phyloP scores from a whole-genome alignment of 495 filamentous ascomycete species.

The Hypoxylon rickii region DNA sequence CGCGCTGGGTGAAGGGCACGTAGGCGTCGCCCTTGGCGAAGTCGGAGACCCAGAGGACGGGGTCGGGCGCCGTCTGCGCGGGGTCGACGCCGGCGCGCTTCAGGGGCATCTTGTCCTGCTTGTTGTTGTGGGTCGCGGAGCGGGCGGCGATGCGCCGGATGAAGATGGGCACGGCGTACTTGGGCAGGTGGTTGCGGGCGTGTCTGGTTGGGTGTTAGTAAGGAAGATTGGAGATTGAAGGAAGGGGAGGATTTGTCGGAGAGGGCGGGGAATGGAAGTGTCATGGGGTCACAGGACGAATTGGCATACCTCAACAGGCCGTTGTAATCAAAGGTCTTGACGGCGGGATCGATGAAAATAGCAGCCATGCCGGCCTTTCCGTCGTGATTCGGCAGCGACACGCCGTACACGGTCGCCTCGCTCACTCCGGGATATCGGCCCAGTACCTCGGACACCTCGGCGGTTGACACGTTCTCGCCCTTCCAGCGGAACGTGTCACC shows the following conservation, averaged over 20 bases:
- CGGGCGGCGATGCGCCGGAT: slow-evolving; percentile 63
- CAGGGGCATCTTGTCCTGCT: slow-evolving; percentile 79
- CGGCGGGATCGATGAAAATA: slow-evolving; percentile 50
- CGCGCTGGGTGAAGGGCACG: slow-evolving; percentile 58
- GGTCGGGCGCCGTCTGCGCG: slow-evolving; percentile 56
- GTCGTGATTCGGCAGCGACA: slow-evolving; percentile 70
- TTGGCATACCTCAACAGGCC: slow-evolving; percentile 53
- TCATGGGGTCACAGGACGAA: not conserved
- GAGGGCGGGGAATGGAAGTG: not conserved
- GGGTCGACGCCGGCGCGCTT: slow-evolving; percentile 74
- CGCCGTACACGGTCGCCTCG: slow-evolving; percentile 83
- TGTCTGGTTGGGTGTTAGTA: slow-evolving; percentile 39
- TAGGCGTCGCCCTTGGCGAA: slow-evolving; percentile 55
- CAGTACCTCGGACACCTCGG: slow-evolving; percentile 72
- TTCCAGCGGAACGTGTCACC: slow-evolving; percentile 88
- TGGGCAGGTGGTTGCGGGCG: slow-evolving; percentile 62
- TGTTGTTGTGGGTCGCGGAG: slow-evolving; percentile 78
- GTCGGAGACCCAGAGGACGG: slow-evolving; percentile 61
- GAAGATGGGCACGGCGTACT: slow-evolving; percentile 80
- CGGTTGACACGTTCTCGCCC: slow-evolving; percentile 79
- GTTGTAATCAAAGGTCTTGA: slow-evolving; percentile 56
- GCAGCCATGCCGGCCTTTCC: slow-evolving; percentile 75
- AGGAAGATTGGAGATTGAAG: not conserved
- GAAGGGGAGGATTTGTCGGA: slow-evolving; percentile 4
- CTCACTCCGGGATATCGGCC: slow-evolving; percentile 66